Conservation (phyloP, 2,329 filamentous ascomycete genomes). For the Metarhizium anisopliae region DNA sequence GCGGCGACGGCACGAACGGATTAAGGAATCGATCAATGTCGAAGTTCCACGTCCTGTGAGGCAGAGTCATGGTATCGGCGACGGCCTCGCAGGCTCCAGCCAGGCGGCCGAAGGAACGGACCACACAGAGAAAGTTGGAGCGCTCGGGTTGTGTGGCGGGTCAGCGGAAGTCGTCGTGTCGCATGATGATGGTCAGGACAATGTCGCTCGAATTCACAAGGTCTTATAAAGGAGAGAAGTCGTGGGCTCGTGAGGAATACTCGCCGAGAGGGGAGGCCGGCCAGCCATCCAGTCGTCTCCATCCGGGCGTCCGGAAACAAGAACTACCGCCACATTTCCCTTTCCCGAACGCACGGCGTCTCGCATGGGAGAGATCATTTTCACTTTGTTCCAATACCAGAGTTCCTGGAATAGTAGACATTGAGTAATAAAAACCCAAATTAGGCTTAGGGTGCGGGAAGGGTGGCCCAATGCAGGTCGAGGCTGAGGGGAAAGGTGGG, state of each 20-base stretch:
- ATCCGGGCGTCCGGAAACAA: not conserved
- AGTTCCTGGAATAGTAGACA: not conserved
- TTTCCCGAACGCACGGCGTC: not conserved
- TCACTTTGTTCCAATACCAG: not conserved
- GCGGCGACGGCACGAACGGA: slow-evolving; percentile 56
- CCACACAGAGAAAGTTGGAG: not conserved
- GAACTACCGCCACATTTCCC: no score
- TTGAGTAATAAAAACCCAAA: slow-evolving; percentile 19
- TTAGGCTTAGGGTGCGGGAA: slow-evolving; percentile 2
- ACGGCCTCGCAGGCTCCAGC: not conserved
- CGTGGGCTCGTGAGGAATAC: no score
- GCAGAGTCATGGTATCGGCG: slow-evolving; percentile 7
- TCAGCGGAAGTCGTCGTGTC: not conserved
- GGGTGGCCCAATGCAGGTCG: not conserved
- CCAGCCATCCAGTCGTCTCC: not conserved
- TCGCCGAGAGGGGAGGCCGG: not conserved
- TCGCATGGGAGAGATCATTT: not conserved
- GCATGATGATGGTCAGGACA: not conserved
- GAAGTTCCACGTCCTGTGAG: slow-evolving; percentile 41
- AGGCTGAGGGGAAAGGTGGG: slow-evolving; percentile 5
- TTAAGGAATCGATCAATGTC: slow-evolving; percentile 74
- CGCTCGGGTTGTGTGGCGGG: not conserved
- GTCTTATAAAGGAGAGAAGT: not conserved
- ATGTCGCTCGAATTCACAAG: not conserved
- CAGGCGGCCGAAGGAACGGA: not conserved